These are phyloP conservation scores for Fomitopsis palustris DNA, from an alignment of 1,284 basidiomycete genomes.

Conservation along the genomic window DNA sequence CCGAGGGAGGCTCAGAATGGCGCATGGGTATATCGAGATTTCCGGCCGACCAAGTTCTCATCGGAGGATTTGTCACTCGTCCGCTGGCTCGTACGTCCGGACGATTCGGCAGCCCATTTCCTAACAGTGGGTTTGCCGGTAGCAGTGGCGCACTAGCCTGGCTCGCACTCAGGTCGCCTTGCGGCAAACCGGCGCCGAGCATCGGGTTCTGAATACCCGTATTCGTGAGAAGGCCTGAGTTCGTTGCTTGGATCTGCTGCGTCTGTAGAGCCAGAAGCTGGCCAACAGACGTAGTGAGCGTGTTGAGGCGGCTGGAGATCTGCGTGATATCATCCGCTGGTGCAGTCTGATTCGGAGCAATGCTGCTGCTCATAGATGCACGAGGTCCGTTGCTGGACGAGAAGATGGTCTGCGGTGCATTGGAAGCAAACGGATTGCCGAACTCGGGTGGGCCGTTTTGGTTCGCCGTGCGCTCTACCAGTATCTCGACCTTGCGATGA, in stretches of 20 bases:
- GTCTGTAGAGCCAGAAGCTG: slow-evolving; percentile 78
- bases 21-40: slow-evolving; percentile 69
- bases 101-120: slow-evolving; percentile 56
- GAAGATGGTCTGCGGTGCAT: slow-evolving; percentile 27
- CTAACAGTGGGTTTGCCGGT: slow-evolving; percentile 39
- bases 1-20: slow-evolving; percentile 29
- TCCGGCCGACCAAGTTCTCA: slow-evolving; percentile 80
- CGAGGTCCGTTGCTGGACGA: slow-evolving; percentile 44
- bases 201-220: slow-evolving; percentile 31
- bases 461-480: slow-evolving; percentile 60
- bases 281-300: slow-evolving; percentile 82
- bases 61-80: slow-evolving; percentile 63
- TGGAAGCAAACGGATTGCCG: slow-evolving; percentile 69
- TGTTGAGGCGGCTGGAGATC: slow-evolving; percentile 78
- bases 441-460: slow-evolving; percentile 57
- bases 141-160: slow-evolving; percentile 39
- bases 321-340: slow-evolving; percentile 70
- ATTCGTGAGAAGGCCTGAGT: slow-evolving; percentile 31
- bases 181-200: slow-evolving; percentile 42
- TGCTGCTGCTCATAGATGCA: slow-evolving; percentile 54
- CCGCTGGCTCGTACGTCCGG: slow-evolving; percentile 52
- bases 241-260: slow-evolving; percentile 54
- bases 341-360: slow-evolving; percentile 64
- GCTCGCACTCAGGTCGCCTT: slow-evolving; percentile 45
- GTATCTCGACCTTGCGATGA: slow-evolving; percentile 70